Conservation (phyloP, 2,329 filamentous ascomycete species). For the Pseudogymnoascus sp. region DNA sequence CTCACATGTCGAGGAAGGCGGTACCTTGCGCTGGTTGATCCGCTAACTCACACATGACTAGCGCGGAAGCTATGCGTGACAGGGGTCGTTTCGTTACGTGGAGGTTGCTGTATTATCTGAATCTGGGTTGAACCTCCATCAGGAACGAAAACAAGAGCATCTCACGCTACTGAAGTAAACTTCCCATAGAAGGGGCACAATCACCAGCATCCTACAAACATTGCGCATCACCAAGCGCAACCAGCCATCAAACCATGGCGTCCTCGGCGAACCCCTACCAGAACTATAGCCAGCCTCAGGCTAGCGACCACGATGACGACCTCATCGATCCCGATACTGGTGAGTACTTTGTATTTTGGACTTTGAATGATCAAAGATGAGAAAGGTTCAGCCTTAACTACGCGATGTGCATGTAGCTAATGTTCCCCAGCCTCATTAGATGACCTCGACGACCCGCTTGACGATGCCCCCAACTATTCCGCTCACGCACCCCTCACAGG, state of each 20-base stretch:
- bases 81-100: constrained; percentile 8
- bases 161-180: not conserved
- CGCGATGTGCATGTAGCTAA: constrained; percentile 15
- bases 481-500: constrained; percentile 75
- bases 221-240: constrained; percentile 6
- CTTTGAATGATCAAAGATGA: constrained; percentile 8
- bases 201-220: not conserved
- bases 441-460: constrained; percentile 84
- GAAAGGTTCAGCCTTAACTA: not conserved
- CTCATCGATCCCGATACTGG: constrained; percentile 74
- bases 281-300: constrained; percentile 53
- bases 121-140: not conserved
- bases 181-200: not conserved
- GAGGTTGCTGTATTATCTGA: not conserved
- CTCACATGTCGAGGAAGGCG: not conserved
- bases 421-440: constrained; percentile 64
- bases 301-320: constrained; percentile 50
- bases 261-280: constrained; percentile 39
- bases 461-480: constrained; percentile 45
- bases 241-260: constrained; percentile 22
- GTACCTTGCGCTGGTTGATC: not conserved
- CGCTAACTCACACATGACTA: not conserved
- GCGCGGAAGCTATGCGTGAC: not conserved
- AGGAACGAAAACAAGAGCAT: not conserved
- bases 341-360: constrained; percentile 31